Base-by-base conservation (phyloP, 257 asterid species). In the Sherardia arvensis region DNA sequence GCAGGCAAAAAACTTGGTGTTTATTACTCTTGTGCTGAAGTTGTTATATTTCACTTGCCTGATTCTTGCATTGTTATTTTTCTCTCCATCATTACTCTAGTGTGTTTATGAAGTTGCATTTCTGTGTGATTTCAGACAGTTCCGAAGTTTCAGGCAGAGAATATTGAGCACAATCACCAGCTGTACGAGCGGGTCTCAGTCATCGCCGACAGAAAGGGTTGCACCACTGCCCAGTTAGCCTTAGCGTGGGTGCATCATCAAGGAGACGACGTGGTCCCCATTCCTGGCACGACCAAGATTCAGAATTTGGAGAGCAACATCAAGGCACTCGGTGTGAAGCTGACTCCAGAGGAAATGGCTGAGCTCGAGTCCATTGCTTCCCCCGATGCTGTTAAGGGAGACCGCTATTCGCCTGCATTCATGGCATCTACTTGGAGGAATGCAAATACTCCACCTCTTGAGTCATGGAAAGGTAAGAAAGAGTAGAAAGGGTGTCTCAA, bases 351-450 rank as follows among this genome's bases (percentile, higher is more conserved):
- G 53, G 85, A 79, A 54, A 67, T 33, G 69, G 27, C 49, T 8
- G 76, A 82, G 40, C 81, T 79, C 21, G 85, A 82, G 65, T 64
- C 77, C 0, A 74, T 77, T 47, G 85, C 81, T 25, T 62, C 83
- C 18, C 66, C 73, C 30, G 78, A 65, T 62, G 65, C 66, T 7
- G 76, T 80, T 20, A 79, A 58, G 73, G 90, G 87, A 5, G 87
- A 84, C n/a, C 64, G 83, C 43, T 58, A 71, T 18, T 2, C 66
- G 4, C 27, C 70, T 17, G 38, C 17, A 8, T 2, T 23, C 21
- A 18, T 15, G 60, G 30, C 64, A 0, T 4, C 8, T 4, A 70
- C 79, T 20, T 67, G 76, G 76, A 71, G 28, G 43, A 12, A 33
- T 26, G 65, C 78, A 1, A 67, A 78, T 25, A 78, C 83, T 33